phyloP scores from a whole-genome alignment of 306 rosid species.

The Mucuna pruriens region DNA sequence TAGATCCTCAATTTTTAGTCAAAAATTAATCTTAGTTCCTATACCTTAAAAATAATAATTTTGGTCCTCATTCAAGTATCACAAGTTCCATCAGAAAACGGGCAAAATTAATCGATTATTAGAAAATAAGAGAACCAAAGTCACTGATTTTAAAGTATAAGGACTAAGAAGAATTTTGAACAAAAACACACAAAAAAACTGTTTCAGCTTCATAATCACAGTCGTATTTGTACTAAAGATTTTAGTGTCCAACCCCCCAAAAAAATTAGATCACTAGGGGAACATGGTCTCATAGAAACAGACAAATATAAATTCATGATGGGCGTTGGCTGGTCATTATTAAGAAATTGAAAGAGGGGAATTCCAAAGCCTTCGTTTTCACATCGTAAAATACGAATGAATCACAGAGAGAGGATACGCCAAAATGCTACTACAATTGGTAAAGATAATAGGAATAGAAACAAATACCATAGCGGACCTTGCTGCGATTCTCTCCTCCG shows the following conservation, averaged over 20 bases:
- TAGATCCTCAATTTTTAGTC: too few relatives aligned
- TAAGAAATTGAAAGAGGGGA: neutral
- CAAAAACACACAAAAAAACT: too few relatives aligned
- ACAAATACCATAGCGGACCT: conserved; percentile 33
- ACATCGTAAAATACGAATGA: neutral
- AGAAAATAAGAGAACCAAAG: too few relatives aligned
- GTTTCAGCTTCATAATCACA: conserved; percentile 1
- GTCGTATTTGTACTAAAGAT: neutral
- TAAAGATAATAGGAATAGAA: neutral
- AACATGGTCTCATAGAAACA: neutral
- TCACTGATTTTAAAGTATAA: too few relatives aligned
- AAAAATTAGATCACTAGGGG: neutral
- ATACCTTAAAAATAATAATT: too few relatives aligned
- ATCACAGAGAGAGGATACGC: neutral
- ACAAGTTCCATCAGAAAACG: too few relatives aligned
- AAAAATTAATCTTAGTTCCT: too few relatives aligned
- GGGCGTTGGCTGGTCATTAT: neutral
- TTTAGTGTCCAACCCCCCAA: neutral
- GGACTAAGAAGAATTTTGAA: too few relatives aligned
- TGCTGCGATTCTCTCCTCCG: neutral
- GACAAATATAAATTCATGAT: neutral
- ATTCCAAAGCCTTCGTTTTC: neutral
- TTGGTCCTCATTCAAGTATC: too few relatives aligned
- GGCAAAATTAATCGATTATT: too few relatives aligned
- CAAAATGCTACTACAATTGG: neutral